Evolutionary conservation across 345 rosid genomes (phyloP).

Genomic region (Hevea brasiliensis): DNA sequence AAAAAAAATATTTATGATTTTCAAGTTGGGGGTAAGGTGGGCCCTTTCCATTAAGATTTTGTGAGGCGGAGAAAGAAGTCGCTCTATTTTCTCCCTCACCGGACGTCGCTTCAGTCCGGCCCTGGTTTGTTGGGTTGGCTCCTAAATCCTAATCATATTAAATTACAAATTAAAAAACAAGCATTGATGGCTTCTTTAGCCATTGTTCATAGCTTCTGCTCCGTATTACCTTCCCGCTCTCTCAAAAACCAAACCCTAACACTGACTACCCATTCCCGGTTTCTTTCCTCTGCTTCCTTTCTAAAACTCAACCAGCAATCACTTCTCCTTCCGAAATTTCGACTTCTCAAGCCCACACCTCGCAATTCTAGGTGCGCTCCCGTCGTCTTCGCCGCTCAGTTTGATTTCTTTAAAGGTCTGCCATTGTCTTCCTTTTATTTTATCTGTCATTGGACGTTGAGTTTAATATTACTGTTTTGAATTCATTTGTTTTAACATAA

Average conservation of each 20-base stretch:
- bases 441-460: not conserved
- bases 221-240: constrained; percentile 16
- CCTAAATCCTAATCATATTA: too few relatives aligned
- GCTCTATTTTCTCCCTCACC: too few relatives aligned
- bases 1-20: too few relatives aligned
- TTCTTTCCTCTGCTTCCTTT: constrained; percentile 30
- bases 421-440: not conserved
- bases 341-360: constrained; percentile 14
- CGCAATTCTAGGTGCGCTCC: constrained; percentile 32
- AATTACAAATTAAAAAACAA: too few relatives aligned
- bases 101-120: too few relatives aligned
- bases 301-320: constrained; percentile 28
- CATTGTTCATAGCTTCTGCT: constrained; percentile 20
- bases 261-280: constrained; percentile 19
- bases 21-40: too few relatives aligned
- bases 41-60: too few relatives aligned
- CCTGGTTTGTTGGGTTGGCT: too few relatives aligned
- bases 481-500: not conserved
- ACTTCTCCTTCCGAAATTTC: constrained; percentile 25
- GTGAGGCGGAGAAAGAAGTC: too few relatives aligned
- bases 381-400: constrained; percentile 43
- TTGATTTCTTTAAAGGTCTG: constrained; percentile 54
- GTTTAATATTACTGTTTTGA: too few relatives aligned
- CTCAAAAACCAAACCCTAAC: constrained; percentile 33
- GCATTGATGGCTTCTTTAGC: constrained; percentile 27